Evolutionary conservation across 108 stramenopile genomes (phyloP).

Genomic region (Cyclotella atomus): DNA sequence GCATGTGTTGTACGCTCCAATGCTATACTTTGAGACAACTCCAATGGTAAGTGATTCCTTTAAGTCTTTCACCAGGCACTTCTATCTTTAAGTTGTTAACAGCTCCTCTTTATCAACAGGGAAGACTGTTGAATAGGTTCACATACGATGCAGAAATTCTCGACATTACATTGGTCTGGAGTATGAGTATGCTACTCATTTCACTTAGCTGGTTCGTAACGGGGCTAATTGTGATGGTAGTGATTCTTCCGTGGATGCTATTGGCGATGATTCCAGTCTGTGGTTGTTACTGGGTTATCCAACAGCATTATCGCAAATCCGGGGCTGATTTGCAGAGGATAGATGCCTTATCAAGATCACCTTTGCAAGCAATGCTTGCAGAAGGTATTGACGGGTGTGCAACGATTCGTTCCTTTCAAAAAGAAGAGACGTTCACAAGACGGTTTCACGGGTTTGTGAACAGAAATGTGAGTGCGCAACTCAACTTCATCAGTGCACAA

Average conservation of each 20-base stretch:
- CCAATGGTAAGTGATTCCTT: constrained; percentile 51
- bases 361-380: constrained; percentile 78
- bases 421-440: constrained; percentile 53
- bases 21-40: constrained; percentile 94
- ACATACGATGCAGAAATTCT: constrained; percentile 90
- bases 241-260: constrained; percentile 79
- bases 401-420: constrained; percentile 72
- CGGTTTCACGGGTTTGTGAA: constrained; percentile 60
- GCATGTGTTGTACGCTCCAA: constrained; percentile 68
- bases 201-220: constrained; percentile 71
- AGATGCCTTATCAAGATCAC: constrained; percentile 79
- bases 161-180: constrained; percentile 73
- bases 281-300: constrained; percentile 60
- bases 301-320: constrained; percentile 72
- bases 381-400: constrained; percentile 87
- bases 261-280: constrained; percentile 61
- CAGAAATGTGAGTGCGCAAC: constrained; percentile 60
- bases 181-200: constrained; percentile 77
- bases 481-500: constrained; percentile 83
- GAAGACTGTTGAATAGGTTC: too few relatives aligned
- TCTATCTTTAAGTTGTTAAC: too few relatives aligned
- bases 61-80: neutral
- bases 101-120: too few relatives aligned
- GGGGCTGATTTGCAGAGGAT: constrained; percentile 85
- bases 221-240: constrained; percentile 56